Percentiles rank a stretch among this genome's conserved stretches.
Conservation (phyloP, 2,329 filamentous ascomycete species). For the Aspergillus phoenicis region DNA sequence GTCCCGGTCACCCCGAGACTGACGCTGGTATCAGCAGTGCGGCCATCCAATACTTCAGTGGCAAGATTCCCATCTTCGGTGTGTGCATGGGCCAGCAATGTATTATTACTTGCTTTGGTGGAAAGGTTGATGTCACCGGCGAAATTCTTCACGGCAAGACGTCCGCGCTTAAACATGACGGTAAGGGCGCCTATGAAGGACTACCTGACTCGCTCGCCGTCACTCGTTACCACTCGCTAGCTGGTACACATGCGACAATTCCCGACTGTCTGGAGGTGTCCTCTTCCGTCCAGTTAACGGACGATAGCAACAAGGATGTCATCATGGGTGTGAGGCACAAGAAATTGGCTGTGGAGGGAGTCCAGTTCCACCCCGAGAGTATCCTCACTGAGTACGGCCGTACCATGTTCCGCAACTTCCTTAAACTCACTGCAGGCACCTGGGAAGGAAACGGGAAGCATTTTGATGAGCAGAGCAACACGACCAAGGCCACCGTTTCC, state of each 20-base stretch:
- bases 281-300: slow-evolving; percentile 77
- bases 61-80: slow-evolving; percentile 93
- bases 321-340: slow-evolving; percentile 98
- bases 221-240: slow-evolving; percentile 93
- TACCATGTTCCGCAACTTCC: slow-evolving; percentile 88
- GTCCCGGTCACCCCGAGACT: slow-evolving; percentile 85
- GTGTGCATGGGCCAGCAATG: slow-evolving; percentile 99
- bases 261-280: slow-evolving; percentile 85
- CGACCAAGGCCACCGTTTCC: slow-evolving; percentile 19
- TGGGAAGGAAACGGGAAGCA: slow-evolving; percentile 75
- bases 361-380: slow-evolving; percentile 97
- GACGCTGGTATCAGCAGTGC: slow-evolving; percentile 94
- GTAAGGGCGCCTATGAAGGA: slow-evolving; percentile 86
- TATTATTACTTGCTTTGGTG: slow-evolving; percentile 91
- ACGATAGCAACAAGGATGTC: slow-evolving; percentile 74
- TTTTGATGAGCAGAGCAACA: slow-evolving; percentile 26
- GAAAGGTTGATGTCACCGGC: slow-evolving; percentile 85
- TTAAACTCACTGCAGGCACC: slow-evolving; percentile 83
- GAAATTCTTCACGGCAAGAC: slow-evolving; percentile 98
- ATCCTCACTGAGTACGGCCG: slow-evolving; percentile 90
- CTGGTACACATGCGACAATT: slow-evolving; percentile 84
- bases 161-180: slow-evolving; percentile 83
- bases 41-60: slow-evolving; percentile 86
- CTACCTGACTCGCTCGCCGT: slow-evolving; percentile 80
- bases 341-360: slow-evolving; percentile 85